Evolutionary conservation across 1,139 yeast species (phyloP).

Genomic region (Geotrichum fermentans): DNA sequence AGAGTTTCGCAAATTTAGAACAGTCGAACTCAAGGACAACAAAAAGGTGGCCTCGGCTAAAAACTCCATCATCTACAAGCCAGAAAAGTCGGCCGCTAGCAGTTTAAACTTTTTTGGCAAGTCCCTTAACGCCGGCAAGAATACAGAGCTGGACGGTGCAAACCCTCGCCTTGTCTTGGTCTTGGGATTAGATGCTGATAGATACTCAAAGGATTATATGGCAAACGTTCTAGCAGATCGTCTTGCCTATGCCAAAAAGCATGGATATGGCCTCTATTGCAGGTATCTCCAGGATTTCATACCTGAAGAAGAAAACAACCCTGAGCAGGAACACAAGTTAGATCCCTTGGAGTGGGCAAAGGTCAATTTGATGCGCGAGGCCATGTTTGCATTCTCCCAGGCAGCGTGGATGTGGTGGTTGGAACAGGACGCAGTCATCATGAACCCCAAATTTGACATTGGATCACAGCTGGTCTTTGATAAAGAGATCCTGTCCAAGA

Average conservation of each 20-base stretch:
- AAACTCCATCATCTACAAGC: constrained; percentile 26
- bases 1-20: constrained; percentile 32
- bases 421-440: constrained; percentile 71
- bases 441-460: constrained; percentile 59
- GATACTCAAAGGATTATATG: constrained; percentile 27
- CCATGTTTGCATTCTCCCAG: constrained; percentile 83
- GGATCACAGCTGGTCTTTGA: constrained; percentile 43
- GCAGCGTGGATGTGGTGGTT: constrained; percentile 86
- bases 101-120: background rate
- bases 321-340: constrained; percentile 25
- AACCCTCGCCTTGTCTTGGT: constrained; percentile 28
- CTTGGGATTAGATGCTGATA: constrained; percentile 30
- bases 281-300: constrained; percentile 79
- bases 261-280: constrained; percentile 70
- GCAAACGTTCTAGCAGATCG: constrained; percentile 72
- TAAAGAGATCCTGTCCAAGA: constrained; percentile 53
- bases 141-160: constrained; percentile 13
- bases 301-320: constrained; percentile 41
- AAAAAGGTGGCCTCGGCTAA: constrained; percentile 27
- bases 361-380: constrained; percentile 62
- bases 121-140: constrained; percentile 3
- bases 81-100: constrained; percentile 13
- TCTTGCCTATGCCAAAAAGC: constrained; percentile 70
- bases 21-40: constrained; percentile 28
- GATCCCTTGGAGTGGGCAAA: constrained; percentile 50